phyloP scores from a whole-genome alignment of 805 yeast species.

The Ogataea nonfermentans region DNA sequence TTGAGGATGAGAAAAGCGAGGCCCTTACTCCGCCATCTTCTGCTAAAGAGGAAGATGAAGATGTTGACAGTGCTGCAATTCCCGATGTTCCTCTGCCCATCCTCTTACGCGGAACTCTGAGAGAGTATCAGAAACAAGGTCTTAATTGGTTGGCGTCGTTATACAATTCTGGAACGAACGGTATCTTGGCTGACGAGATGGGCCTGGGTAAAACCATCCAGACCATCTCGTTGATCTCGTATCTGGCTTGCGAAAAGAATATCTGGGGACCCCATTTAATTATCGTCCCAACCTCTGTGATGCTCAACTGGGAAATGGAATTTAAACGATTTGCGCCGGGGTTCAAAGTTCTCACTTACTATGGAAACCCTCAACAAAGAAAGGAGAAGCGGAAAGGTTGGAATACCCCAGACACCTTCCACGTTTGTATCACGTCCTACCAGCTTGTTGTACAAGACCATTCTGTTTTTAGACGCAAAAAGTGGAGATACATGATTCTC shows the following conservation, averaged over 20 bases:
- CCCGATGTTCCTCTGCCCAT: slow-evolving; percentile 79
- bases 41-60: slow-evolving; percentile 23
- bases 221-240: slow-evolving; percentile 81
- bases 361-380: slow-evolving; percentile 96
- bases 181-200: slow-evolving; percentile 98
- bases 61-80: slow-evolving; percentile 34
- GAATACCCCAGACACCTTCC: slow-evolving; percentile 95
- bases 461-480: slow-evolving; percentile 84
- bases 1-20: slow-evolving; percentile 36
- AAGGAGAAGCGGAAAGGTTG: slow-evolving; percentile 95
- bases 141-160: slow-evolving; percentile 95
- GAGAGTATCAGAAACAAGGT: slow-evolving; percentile 95
- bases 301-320: slow-evolving; percentile 99
- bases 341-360: slow-evolving; percentile 89
- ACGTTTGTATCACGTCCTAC: slow-evolving; percentile 94
- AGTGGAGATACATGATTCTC: slow-evolving; percentile 94
- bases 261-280: slow-evolving; percentile 98
- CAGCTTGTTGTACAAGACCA: slow-evolving; percentile 98
- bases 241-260: slow-evolving; percentile 89
- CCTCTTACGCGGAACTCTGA: slow-evolving; percentile 72
- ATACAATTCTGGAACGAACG: slow-evolving; percentile 89
- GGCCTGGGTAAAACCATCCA: slow-evolving; percentile 97
- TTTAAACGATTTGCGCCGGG: slow-evolving; percentile 98
- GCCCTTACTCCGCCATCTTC: slow-evolving; percentile 36
- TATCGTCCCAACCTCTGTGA: slow-evolving; percentile 95